Conservation (phyloP, 169 alveolate species). For the Babesia ovata region DNA sequence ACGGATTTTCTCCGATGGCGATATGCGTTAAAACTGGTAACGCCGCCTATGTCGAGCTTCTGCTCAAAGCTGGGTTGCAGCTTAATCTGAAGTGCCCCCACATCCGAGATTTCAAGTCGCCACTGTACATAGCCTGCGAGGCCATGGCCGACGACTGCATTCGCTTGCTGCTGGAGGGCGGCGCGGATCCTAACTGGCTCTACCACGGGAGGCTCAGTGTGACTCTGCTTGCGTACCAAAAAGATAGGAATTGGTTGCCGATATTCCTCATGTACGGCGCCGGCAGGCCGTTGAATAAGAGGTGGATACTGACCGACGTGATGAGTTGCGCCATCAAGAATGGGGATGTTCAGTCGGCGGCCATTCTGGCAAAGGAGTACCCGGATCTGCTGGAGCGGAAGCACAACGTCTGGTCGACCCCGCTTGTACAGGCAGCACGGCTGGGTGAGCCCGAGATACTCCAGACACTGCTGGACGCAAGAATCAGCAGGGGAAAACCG, state of each 20-base stretch:
- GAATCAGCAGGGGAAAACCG: conserved; percentile 50
- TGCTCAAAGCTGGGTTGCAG: conserved; percentile 76
- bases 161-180: conserved; percentile 77
- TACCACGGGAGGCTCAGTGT: conserved; percentile 80
- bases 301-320: conserved; percentile 81
- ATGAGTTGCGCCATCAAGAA: conserved; percentile 80
- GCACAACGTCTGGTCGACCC: conserved; percentile 85
- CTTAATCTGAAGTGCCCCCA: conserved; percentile 78
- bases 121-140: conserved; percentile 88
- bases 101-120: conserved; percentile 81
- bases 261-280: conserved; percentile 85
- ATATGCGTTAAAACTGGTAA: conserved; percentile 64
- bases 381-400: conserved; percentile 81
- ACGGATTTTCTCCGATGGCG: conserved; percentile 68
- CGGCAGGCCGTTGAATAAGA: conserved; percentile 73
- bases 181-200: conserved; percentile 87
- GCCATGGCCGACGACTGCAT: conserved; percentile 76
- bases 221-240: conserved; percentile 81
- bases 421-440: conserved; percentile 80
- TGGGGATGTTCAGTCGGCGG: conserved; percentile 75
- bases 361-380: conserved; percentile 71
- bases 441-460: conserved; percentile 66
- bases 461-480: conserved; percentile 57
- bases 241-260: conserved; percentile 80
- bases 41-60: conserved; percentile 65